Percentiles rank a stretch among this genome's conserved stretches.
Evolutionary conservation across 441 rosid species (phyloP).

Genomic region (Isatis lusitanica): DNA sequence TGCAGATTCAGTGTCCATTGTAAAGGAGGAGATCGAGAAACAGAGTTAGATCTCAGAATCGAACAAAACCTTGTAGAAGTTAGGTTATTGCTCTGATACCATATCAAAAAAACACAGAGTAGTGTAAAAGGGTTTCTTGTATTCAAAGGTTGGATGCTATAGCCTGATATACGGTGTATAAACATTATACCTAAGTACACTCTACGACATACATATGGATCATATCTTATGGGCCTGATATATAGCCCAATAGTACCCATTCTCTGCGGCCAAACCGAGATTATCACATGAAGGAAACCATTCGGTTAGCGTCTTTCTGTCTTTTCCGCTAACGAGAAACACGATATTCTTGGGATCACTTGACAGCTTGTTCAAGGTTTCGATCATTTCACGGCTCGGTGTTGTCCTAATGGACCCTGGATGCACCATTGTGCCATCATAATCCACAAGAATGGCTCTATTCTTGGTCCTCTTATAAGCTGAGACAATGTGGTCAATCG

Average conservation of each 20-base stretch:
- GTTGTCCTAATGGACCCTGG: constrained; percentile 52
- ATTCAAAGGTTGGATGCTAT: too few relatives aligned
- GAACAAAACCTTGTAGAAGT: too few relatives aligned
- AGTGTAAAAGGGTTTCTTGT: too few relatives aligned
- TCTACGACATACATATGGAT: too few relatives aligned
- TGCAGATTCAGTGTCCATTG: too few relatives aligned
- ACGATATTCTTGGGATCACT: constrained; percentile 78
- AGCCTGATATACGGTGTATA: too few relatives aligned
- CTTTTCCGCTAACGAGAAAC: constrained; percentile 80
- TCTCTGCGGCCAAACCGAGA: constrained; percentile 88
- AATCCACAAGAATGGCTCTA: constrained; percentile 82
- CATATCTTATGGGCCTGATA: too few relatives aligned
- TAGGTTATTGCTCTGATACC: too few relatives aligned
- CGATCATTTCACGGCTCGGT: constrained; percentile 57
- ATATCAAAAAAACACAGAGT: too few relatives aligned
- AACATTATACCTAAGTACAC: too few relatives aligned
- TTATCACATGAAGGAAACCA: constrained; percentile 71
- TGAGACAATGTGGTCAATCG: constrained; percentile 79
- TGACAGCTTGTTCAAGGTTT: constrained; percentile 62
- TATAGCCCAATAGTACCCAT: constrained; percentile 46
- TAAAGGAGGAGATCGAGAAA: too few relatives aligned
- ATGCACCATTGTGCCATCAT: constrained; percentile 71
- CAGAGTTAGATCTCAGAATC: too few relatives aligned
- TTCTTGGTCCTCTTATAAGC: constrained; percentile 77
- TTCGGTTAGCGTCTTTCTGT: constrained; percentile 53